Conservation (phyloP, 768 basidiomycete species). For the Paxillus rubicundulus region DNA sequence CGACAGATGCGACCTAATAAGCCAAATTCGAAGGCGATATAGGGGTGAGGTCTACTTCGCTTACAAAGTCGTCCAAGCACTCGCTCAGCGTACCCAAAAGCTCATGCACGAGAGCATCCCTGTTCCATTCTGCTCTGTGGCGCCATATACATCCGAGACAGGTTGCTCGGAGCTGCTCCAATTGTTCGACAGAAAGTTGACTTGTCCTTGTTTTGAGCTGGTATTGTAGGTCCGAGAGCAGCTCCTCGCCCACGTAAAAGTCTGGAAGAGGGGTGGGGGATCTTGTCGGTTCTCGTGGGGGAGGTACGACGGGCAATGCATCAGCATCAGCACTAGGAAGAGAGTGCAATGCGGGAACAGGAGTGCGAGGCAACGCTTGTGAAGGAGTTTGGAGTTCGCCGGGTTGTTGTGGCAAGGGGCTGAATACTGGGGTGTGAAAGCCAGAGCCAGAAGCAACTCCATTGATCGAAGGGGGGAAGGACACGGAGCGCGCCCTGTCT, state of each 20-base stretch:
- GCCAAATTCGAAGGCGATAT: conserved; percentile 1
- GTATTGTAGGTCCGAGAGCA: conserved; percentile 47
- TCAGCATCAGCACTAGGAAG: conserved; percentile 14
- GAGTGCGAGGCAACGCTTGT: conserved; percentile 6
- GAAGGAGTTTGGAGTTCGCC: conserved; percentile 7
- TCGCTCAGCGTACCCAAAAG: conserved; percentile 56
- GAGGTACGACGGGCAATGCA: conserved; percentile 19
- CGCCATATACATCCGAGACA: conserved; percentile 83
- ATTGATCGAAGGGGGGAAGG: conserved; percentile 27
- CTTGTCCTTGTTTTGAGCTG: conserved; percentile 54
- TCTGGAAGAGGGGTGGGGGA: conserved; percentile 73
- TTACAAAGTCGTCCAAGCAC: conserved; percentile 64
- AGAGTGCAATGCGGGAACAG: background rate
- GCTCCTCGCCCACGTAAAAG: conserved; percentile 60
- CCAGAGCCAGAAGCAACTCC: conserved; percentile 16
- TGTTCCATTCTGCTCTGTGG: conserved; percentile 79
- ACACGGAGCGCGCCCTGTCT: conserved; percentile 18
- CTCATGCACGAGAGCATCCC: conserved; percentile 53
- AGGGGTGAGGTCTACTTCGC: conserved; percentile 12
- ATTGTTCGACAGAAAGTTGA: conserved; percentile 74
- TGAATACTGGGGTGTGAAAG: background rate
- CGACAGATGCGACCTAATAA: conserved; percentile 4
- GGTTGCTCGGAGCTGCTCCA: conserved; percentile 90
- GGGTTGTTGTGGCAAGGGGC: conserved; percentile 11
- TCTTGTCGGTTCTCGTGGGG: conserved; percentile 46